Conservation (phyloP, 495 filamentous ascomycete genomes). For the Hypoxylon crocopeplum region DNA sequence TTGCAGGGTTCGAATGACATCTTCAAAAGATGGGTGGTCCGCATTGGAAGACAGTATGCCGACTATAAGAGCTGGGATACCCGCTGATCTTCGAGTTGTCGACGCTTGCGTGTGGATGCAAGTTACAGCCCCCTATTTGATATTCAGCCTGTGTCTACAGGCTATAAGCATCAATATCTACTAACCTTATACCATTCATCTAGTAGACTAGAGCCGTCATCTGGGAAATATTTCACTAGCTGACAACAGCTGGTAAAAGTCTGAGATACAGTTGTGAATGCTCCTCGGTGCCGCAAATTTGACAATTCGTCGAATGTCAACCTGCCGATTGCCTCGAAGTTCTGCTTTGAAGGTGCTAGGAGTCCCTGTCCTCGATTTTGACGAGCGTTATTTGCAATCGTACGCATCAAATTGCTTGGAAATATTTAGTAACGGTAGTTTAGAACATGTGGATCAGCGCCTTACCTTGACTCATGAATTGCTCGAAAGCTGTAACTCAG, state of each 20-base stretch:
- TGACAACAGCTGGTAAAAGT: constrained; percentile 83
- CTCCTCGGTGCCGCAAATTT: constrained; percentile 85
- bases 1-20: constrained; percentile 56
- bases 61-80: constrained; percentile 83
- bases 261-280: constrained; percentile 90
- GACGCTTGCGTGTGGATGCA: constrained; percentile 74
- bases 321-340: constrained; percentile 66
- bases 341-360: constrained; percentile 45
- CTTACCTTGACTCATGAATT: constrained; percentile 86
- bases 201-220: constrained; percentile 45
- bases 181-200: constrained; percentile 74
- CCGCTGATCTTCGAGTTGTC: constrained; percentile 91
- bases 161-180: not conserved
- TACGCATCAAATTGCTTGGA: constrained; percentile 62
- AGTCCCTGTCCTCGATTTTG: constrained; percentile 38
- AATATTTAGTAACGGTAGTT: constrained; percentile 28
- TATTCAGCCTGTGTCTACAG: constrained; percentile 14
- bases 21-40: constrained; percentile 55
- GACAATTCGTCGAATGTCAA: constrained; percentile 82
- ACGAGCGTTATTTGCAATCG: constrained; percentile 55
- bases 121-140: constrained; percentile 60
- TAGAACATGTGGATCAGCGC: not conserved
- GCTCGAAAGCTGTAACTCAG: constrained; percentile 94
- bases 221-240: constrained; percentile 54
- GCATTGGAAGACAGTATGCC: constrained; percentile 71